Conservation (phyloP, 805 yeast species). For the Metschnikowia orientalis region DNA sequence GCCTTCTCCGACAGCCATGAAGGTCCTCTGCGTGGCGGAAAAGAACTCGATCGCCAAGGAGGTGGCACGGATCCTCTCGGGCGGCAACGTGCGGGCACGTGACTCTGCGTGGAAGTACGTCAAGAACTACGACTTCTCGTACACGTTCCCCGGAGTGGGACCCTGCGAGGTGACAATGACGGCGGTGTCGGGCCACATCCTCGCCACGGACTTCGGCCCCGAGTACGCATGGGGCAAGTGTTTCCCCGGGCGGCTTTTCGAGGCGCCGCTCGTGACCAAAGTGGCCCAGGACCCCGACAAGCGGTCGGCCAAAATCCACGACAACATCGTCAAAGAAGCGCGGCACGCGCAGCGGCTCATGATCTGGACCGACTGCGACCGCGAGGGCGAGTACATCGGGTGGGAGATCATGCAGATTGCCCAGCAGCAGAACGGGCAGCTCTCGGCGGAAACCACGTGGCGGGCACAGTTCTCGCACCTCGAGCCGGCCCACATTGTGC, state of each 20-base stretch:
- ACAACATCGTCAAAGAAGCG: constrained; percentile 67
- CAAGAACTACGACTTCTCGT: constrained; percentile 74
- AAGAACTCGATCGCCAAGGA: constrained; percentile 92
- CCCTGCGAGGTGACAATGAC: constrained; percentile 83
- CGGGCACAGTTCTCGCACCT: constrained; percentile 87
- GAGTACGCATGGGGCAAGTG: constrained; percentile 63
- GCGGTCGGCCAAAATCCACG: constrained; percentile 39
- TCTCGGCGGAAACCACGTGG: constrained; percentile 47
- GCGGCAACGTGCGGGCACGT: constrained; percentile 53
- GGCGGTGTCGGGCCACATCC: constrained; percentile 83
- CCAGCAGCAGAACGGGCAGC: constrained; percentile 38
- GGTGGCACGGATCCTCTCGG: constrained; percentile 70
- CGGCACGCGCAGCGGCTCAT: constrained; percentile 56
- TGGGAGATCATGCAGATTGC: constrained; percentile 65
- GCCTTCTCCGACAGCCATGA: constrained; percentile 48
- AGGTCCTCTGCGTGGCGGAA: constrained; percentile 91
- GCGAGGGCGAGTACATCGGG: constrained; percentile 26
- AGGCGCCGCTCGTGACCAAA: constrained; percentile 55
- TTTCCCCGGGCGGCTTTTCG: constrained; percentile 61
- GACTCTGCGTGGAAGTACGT: constrained; percentile 56
- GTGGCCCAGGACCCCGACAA: constrained; percentile 35
- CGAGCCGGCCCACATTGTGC: constrained; percentile 65
- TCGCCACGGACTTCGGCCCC: constrained; percentile 58
- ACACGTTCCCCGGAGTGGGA: constrained; percentile 59
- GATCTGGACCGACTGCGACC: constrained; percentile 93